Percentiles rank a stretch among this genome's conserved stretches.
These are phyloP conservation scores for Cystobasidium tubakii DNA, from an alignment of 768 basidiomycete genomes.

Conservation along the genomic window DNA sequence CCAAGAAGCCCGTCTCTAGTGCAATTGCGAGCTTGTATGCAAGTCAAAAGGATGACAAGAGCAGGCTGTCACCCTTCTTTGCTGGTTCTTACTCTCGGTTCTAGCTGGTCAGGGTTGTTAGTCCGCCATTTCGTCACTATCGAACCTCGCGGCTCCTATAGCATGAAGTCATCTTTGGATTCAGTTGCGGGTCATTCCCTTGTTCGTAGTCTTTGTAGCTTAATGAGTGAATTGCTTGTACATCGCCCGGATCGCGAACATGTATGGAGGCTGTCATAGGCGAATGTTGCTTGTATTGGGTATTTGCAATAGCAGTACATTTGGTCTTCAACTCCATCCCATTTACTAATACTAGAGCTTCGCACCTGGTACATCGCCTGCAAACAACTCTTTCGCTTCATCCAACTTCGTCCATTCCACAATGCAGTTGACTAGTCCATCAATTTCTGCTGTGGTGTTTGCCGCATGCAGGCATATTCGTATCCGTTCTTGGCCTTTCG, in stretches of 20 bases:
- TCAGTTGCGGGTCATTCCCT: background rate
- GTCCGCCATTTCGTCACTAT: no score
- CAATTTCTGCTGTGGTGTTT: conserved; percentile 63
- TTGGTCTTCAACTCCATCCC: background rate
- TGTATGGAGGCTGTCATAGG: background rate
- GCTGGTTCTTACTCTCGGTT: conserved; percentile 20
- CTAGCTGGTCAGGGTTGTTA: background rate
- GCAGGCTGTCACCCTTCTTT: conserved; percentile 37
- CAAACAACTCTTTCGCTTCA: conserved; percentile 4
- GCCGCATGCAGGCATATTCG: conserved; percentile 80
- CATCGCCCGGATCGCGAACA: background rate
- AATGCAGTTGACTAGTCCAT: conserved; percentile 56
- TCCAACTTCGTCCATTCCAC: conserved; percentile 45
- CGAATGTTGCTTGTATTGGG: background rate
- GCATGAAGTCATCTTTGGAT: no score
- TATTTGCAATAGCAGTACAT: no score
- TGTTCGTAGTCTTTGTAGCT: background rate
- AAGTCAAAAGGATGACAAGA: conserved; percentile 36
- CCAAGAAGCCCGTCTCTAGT: conserved; percentile 41
- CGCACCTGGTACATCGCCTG: background rate
- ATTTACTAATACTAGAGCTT: background rate
- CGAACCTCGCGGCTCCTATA: no score
- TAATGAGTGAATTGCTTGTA: background rate
- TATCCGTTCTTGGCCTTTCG: conserved; percentile 74
- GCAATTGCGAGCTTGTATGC: conserved; percentile 42